A percentile compares a stretch with the other conserved stretches of the same genome.
Evolutionary conservation across 2,329 filamentous ascomycete genomes (phyloP).

Genomic region (Diaporthe citrichinensis): DNA sequence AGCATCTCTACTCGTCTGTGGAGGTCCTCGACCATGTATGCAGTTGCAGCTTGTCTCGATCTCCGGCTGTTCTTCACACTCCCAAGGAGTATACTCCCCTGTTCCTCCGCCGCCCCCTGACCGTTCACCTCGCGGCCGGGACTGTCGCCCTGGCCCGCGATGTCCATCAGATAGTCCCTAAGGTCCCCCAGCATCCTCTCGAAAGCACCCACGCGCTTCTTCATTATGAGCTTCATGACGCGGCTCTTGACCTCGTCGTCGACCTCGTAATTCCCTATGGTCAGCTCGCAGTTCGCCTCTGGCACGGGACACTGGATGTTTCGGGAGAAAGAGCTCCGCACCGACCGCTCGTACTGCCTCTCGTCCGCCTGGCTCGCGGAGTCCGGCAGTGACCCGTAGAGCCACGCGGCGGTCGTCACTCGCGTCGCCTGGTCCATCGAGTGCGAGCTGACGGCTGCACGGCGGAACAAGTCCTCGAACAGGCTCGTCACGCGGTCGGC

Average conservation of each 20-base stretch:
- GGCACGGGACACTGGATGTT: conserved; percentile 1
- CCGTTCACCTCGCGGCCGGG: not conserved
- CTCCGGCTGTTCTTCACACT: not conserved
- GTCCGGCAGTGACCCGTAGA: not conserved
- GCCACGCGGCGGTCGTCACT: not conserved
- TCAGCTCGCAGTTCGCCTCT: conserved; percentile 9
- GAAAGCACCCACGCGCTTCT: not conserved
- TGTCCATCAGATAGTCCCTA: not conserved
- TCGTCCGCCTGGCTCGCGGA: not conserved
- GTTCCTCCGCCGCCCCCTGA: not conserved
- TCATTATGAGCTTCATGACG: not conserved
- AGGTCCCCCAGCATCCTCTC: not conserved
- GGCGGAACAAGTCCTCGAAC: not conserved
- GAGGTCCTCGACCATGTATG: not conserved
- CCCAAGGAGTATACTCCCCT: not conserved
- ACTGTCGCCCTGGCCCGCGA: not conserved
- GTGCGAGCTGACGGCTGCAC: conserved; percentile 8
- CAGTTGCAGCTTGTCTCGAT: not conserved
- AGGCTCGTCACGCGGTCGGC: conserved; percentile 7
- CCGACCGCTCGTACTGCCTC: not conserved
- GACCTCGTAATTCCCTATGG: not conserved
- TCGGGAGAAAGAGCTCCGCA: not conserved
- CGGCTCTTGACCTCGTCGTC: not conserved
- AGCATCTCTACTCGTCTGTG: not conserved
- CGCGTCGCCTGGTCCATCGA: conserved; percentile 1